These are phyloP conservation scores for Diaporthe velutina DNA, from an alignment of 2,329 filamentous ascomycete genomes.

Conservation along the genomic window DNA sequence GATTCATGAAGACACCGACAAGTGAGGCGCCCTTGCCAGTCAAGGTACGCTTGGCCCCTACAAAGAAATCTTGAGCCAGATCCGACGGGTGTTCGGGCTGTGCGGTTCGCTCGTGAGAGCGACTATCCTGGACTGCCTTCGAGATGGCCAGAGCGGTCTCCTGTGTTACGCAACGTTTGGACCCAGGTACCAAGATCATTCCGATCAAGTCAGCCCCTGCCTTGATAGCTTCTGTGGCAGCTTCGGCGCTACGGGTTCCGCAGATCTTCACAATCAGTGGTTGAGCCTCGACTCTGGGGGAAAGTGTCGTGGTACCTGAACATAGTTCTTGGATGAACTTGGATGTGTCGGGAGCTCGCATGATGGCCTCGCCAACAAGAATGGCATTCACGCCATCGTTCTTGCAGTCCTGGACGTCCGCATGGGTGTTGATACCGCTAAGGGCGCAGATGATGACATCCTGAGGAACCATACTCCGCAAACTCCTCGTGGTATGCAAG, in stretches of 20 bases:
- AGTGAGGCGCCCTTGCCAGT: conserved; percentile 76
- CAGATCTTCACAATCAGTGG: conserved; percentile 91
- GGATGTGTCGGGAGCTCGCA: conserved; percentile 87
- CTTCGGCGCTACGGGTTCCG: conserved; percentile 86
- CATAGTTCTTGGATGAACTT: conserved; percentile 89
- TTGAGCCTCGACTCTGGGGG: conserved; percentile 52
- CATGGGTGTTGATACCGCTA: conserved; percentile 90
- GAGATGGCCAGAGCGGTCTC: conserved; percentile 87
- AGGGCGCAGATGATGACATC: conserved; percentile 92
- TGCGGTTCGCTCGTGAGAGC: conserved; percentile 27
- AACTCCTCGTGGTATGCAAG: conserved; percentile 87
- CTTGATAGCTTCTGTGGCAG: conserved; percentile 83
- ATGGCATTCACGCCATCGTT: conserved; percentile 93
- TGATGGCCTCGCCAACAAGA: conserved; percentile 94
- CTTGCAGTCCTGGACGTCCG: conserved; percentile 90
- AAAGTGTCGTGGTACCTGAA: conserved; percentile 62
- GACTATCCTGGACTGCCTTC: conserved; percentile 73
- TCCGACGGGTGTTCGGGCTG: conserved; percentile 44
- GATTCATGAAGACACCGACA: conserved; percentile 95
- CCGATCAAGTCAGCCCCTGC: conserved; percentile 93
- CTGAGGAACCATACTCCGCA: conserved; percentile 88
- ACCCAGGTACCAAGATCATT: conserved; percentile 88
- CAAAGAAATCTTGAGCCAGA: conserved; percentile 77
- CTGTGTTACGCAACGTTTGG: conserved; percentile 83
- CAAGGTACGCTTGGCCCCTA: conserved; percentile 49